Percentiles rank a stretch among this genome's conserved stretches.
Conservation (phyloP, 2,329 filamentous ascomycete species). For the Exophiala lecanii-corni region DNA sequence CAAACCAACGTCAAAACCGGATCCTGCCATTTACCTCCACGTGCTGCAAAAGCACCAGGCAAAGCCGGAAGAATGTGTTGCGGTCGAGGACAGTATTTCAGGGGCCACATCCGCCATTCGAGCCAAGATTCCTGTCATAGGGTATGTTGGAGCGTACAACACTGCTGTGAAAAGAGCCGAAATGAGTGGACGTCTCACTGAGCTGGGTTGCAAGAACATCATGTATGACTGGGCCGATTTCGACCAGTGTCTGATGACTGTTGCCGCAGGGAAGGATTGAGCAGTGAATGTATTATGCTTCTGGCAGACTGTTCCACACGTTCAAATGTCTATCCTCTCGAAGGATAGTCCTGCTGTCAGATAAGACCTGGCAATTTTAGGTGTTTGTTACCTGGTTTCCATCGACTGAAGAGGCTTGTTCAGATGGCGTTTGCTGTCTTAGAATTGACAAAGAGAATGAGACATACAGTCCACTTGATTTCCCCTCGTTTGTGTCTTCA, state of each 20-base stretch:
- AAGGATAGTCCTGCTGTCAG: no score
- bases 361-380: no score
- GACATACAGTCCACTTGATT: no score
- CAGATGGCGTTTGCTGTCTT: no score
- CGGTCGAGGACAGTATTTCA: conserved; percentile 84
- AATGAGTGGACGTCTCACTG: conserved; percentile 65
- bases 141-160: conserved; percentile 76
- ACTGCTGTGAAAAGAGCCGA: conserved; percentile 55
- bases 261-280: no score
- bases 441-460: no score
- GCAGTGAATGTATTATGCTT: not conserved
- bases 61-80: conserved; percentile 66
- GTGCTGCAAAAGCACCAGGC: conserved; percentile 70
- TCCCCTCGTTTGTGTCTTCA: no score
- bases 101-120: conserved; percentile 72
- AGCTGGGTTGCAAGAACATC: conserved; percentile 59
- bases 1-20: conserved; percentile 81
- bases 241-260: conserved; percentile 36
- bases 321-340: no score
- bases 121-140: conserved; percentile 75
- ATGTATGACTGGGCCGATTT: conserved; percentile 51
- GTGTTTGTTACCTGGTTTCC: no score
- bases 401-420: no score
- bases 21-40: conserved; percentile 81
- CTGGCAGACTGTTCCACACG: no score